Evolutionary conservation across 1,139 yeast genomes (phyloP).

Genomic region (Pichia sp.): DNA sequence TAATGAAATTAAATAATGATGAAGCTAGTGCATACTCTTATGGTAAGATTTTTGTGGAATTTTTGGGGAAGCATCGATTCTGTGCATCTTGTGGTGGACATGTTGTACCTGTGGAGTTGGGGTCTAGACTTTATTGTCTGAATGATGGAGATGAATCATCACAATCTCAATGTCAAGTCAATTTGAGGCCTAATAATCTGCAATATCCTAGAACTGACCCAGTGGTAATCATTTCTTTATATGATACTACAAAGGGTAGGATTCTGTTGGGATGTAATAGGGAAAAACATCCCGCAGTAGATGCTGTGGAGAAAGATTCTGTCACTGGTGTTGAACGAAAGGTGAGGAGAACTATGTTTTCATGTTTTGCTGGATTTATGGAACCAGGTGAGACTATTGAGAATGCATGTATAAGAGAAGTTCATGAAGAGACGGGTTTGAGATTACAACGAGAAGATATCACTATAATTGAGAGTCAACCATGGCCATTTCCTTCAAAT

Average conservation of each 20-base stretch:
- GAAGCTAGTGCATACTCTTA: conserved; percentile 72
- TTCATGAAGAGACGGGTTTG: conserved; percentile 95
- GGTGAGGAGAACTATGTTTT: conserved; percentile 43
- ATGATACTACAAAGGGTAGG: conserved; percentile 57
- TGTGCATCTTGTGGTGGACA: conserved; percentile 87
- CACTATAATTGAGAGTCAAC: conserved; percentile 64
- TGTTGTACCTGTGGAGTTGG: conserved; percentile 70
- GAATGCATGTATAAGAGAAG: conserved; percentile 79
- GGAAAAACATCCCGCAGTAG: conserved; percentile 24
- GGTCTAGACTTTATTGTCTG: conserved; percentile 68
- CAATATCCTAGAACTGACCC: conserved; percentile 92
- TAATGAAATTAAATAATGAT: conserved; percentile 31
- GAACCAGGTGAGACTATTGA: conserved; percentile 94
- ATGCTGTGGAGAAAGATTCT: conserved; percentile 4
- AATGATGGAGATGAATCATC: conserved; percentile 18
- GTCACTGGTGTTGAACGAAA: conserved; percentile 25
- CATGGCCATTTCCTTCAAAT: conserved; percentile 96
- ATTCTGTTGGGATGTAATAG: conserved; percentile 64
- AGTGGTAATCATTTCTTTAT: conserved; percentile 73
- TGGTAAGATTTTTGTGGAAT: conserved; percentile 78
- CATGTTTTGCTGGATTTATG: conserved; percentile 91
- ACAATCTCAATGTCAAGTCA: conserved; percentile 42
- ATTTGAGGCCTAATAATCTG: conserved; percentile 40
- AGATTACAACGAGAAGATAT: conserved; percentile 41
- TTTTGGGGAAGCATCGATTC: conserved; percentile 67